Conservation (phyloP, 1,139 yeast genomes). For the Spencermartinsiella ligniputridi region DNA sequence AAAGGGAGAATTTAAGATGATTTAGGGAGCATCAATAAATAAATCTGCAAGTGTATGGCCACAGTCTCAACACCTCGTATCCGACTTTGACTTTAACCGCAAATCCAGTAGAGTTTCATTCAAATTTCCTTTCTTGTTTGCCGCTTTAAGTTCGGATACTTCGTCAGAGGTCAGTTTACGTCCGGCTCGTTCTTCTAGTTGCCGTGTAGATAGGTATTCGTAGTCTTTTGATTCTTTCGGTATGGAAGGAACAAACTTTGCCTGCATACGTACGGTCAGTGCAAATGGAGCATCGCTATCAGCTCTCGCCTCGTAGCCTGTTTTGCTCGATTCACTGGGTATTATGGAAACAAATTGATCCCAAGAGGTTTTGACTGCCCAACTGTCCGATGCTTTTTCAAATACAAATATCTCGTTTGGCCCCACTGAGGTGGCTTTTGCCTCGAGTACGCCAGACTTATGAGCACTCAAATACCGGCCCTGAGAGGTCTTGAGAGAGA, state of each 20-base stretch:
- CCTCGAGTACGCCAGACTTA: slow-evolving; percentile 25
- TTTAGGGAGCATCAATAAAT: no score
- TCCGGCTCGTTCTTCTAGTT: slow-evolving; percentile 30
- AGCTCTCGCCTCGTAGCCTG: slow-evolving; percentile 5
- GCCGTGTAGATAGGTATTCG: slow-evolving; percentile 25
- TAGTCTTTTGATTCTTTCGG: slow-evolving; percentile 18
- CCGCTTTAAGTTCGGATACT: slow-evolving; percentile 31
- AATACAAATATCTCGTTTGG: slow-evolving; percentile 35
- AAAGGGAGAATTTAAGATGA: neutral
- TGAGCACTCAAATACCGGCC: slow-evolving; percentile 34
- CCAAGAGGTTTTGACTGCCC: slow-evolving; percentile 22
- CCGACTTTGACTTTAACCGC: slow-evolving; percentile 36
- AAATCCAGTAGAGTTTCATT: slow-evolving; percentile 42
- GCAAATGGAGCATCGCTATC: slow-evolving; percentile 10
- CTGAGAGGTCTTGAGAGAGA: slow-evolving; percentile 34
- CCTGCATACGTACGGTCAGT: slow-evolving; percentile 19
- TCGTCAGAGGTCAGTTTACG: slow-evolving; percentile 30
- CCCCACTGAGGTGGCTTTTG: slow-evolving; percentile 38
- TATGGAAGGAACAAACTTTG: slow-evolving; percentile 18
- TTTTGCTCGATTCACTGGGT: slow-evolving; percentile 6
- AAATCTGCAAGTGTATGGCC: no score
- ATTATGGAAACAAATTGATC: slow-evolving; percentile 18
- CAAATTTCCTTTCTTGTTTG: slow-evolving; percentile 37
- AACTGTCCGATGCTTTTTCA: slow-evolving; percentile 17
- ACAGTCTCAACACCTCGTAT: slow-evolving; percentile 34